These are phyloP conservation scores for Termitomyces sp. DNA, from an alignment of 768 basidiomycete species.

Conservation along the genomic window DNA sequence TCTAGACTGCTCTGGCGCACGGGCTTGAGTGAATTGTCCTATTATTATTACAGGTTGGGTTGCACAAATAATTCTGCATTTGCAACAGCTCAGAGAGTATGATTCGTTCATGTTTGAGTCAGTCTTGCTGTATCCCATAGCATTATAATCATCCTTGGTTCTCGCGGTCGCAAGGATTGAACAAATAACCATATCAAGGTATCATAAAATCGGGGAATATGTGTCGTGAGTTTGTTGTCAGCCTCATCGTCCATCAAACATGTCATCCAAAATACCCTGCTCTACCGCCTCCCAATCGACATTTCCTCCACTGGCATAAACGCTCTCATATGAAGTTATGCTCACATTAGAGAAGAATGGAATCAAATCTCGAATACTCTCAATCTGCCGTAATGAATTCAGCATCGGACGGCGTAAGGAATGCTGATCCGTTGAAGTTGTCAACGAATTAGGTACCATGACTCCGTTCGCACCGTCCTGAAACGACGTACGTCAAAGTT, in stretches of 20 bases:
- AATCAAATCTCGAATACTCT: conserved; percentile 80
- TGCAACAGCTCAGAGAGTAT: neutral
- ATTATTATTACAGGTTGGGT: neutral
- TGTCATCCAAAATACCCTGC: conserved; percentile 70
- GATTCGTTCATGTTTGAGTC: neutral
- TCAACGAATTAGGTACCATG: conserved; percentile 19
- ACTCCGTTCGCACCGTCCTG: conserved; percentile 24
- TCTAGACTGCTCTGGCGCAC: conserved; percentile 33
- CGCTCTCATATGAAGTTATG: conserved; percentile 82
- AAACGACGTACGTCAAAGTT: neutral
- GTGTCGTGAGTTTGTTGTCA: conserved; percentile 1
- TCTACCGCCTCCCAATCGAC: conserved; percentile 93
- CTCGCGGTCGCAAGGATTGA: neutral
- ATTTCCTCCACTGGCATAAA: conserved; percentile 75
- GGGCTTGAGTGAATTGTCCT: conserved; percentile 1
- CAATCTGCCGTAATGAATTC: conserved; percentile 61
- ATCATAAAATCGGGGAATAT: conserved; percentile 13
- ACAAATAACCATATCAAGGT: conserved; percentile 5
- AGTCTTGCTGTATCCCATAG: neutral
- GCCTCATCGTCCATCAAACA: conserved; percentile 75
- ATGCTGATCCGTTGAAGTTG: conserved; percentile 30
- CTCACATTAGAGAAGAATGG: conserved; percentile 90
- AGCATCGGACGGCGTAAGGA: conserved; percentile 73
- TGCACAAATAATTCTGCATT: neutral
- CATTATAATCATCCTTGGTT: neutral